phyloP scores from a whole-genome alignment of 2,329 filamentous ascomycete species.

The Colletotrichum lini region DNA sequence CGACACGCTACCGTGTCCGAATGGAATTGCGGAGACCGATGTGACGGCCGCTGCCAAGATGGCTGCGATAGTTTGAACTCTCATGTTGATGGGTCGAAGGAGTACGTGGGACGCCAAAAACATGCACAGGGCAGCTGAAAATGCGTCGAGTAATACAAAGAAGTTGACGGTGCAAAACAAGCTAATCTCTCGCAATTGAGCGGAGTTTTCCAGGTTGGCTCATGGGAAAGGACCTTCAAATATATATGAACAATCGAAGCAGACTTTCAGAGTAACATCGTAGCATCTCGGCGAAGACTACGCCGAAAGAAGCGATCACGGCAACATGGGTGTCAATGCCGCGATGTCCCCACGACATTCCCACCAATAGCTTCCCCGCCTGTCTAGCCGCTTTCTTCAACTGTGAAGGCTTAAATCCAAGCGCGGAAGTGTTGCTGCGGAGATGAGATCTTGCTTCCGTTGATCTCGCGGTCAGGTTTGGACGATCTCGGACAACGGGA shows the following conservation, averaged over 20 bases:
- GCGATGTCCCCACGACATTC: constrained; percentile 28
- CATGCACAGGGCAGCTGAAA: too few species aligned
- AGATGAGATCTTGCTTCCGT: constrained; percentile 3
- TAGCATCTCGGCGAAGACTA: constrained; percentile 37
- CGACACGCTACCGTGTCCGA: neutral
- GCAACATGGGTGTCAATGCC: constrained; percentile 4
- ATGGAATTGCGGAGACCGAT: constrained; percentile 17
- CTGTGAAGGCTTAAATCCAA: neutral
- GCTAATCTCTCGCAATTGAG: fast-evolving
- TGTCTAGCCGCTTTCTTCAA: neutral
- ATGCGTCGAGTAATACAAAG: too few species aligned
- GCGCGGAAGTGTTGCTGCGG: constrained; percentile 4
- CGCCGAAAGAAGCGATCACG: constrained; percentile 35
- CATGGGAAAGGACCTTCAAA: too few species aligned
- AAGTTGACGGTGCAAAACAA: neutral
- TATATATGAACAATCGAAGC: neutral
- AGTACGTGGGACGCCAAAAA: neutral
- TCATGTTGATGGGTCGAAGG: constrained; percentile 10
- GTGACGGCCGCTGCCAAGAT: constrained; percentile 47
- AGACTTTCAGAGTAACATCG: constrained; percentile 11
- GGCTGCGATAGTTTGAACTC: neutral
- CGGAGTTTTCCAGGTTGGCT: neutral
- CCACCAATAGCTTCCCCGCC: constrained; percentile 28
- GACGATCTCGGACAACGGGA: constrained; percentile 26
- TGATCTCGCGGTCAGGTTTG: neutral